Evolutionary conservation across 164 flowering plant genomes (phyloP).

Genomic region (Nelumbo lutea): DNA sequence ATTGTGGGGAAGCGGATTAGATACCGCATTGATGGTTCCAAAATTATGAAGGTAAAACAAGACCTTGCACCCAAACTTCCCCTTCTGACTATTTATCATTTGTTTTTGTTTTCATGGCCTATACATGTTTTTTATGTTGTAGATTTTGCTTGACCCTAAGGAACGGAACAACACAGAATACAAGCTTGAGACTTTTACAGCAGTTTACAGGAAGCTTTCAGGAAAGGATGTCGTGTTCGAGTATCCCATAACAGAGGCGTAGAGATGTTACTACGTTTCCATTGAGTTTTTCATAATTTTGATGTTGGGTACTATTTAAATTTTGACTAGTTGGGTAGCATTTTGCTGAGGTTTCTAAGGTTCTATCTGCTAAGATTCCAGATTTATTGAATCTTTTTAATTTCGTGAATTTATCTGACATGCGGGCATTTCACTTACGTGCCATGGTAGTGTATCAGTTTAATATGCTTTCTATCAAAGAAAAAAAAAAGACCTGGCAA

Average conservation of each 20-base stretch:
- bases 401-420: too few relatives aligned
- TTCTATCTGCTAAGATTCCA: too few relatives aligned
- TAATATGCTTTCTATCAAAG: too few relatives aligned
- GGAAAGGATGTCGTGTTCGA: conserved; percentile 87
- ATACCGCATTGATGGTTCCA: conserved; percentile 82
- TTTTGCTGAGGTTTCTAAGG: too few relatives aligned
- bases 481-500: too few relatives aligned
- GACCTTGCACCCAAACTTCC: neutral
- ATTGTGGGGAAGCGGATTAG: conserved; percentile 90
- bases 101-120: neutral
- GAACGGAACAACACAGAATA: conserved; percentile 73
- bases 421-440: too few relatives aligned
- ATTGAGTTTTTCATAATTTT: neutral
- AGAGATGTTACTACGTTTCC: neutral
- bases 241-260: conserved; percentile 59
- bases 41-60: conserved; percentile 69
- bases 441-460: too few relatives aligned
- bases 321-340: too few relatives aligned
- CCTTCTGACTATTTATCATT: neutral
- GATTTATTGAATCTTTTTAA: too few relatives aligned
- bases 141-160: conserved; percentile 44
- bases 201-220: conserved; percentile 74
- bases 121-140: neutral
- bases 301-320: neutral
- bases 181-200: conserved; percentile 71